Percentiles rank a stretch among this genome's conserved stretches.
phyloP scores from a whole-genome alignment of 768 basidiomycete species.

The Sistotremastrum niveocremeum region DNA sequence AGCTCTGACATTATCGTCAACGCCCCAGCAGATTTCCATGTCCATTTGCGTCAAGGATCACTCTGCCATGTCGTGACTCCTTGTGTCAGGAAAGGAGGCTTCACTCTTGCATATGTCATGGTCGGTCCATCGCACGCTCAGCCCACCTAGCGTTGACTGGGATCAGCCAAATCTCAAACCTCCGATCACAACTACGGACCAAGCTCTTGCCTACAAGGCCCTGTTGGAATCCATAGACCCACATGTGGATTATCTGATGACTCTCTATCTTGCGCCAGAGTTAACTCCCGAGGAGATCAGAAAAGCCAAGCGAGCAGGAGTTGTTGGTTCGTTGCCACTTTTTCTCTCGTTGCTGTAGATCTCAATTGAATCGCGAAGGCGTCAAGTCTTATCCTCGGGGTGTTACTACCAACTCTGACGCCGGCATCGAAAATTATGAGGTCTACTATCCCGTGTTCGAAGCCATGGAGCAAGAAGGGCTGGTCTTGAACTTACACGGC shows the following conservation, averaged over 20 bases:
- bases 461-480: constrained; percentile 83
- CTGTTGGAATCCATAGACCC: constrained; percentile 65
- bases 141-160: constrained; percentile 1
- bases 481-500: constrained; percentile 95
- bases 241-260: constrained; percentile 82
- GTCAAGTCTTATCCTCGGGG: constrained; percentile 97
- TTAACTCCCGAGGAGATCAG: constrained; percentile 84
- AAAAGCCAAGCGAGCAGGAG: constrained; percentile 75
- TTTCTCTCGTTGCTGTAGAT: background rate
- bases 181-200: constrained; percentile 70
- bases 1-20: constrained; percentile 28
- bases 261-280: constrained; percentile 84
- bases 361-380: constrained; percentile 22
- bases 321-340: constrained; percentile 32
- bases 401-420: constrained; percentile 93
- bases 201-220: constrained; percentile 69
- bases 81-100: constrained; percentile 83
- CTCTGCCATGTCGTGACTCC: constrained; percentile 76
- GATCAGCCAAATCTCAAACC: constrained; percentile 83
- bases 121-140: constrained; percentile 26
- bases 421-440: constrained; percentile 93
- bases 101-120: constrained; percentile 92
- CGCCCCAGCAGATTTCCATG: constrained; percentile 88
- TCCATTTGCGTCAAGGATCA: constrained; percentile 84
- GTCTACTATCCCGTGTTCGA: constrained; percentile 87